phyloP scores from a whole-genome alignment of 2,329 filamentous ascomycete species.

The Neonectria magnoliae region DNA sequence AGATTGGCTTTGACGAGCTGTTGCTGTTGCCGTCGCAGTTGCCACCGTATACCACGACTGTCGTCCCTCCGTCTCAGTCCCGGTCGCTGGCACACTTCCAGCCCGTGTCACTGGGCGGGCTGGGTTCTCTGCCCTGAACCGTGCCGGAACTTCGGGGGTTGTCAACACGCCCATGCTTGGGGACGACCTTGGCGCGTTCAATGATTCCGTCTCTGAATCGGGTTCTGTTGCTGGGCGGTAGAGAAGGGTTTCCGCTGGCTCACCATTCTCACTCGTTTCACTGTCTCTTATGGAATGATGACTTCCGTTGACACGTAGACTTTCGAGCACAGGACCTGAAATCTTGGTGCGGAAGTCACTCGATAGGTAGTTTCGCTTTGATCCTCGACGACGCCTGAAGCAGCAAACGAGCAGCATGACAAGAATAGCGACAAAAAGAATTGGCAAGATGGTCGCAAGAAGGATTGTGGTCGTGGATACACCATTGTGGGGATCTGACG shows the following conservation, averaged over 20 bases:
- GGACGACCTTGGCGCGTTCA: conserved; percentile 38
- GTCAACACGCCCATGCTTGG: conserved; percentile 40
- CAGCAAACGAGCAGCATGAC: conserved; percentile 48
- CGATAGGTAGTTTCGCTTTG: conserved; percentile 42
- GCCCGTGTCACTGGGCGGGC: conserved; percentile 34
- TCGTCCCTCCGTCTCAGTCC: conserved; percentile 36
- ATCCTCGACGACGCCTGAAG: conserved; percentile 45
- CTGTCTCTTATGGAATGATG: conserved; percentile 36
- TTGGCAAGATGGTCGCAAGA: conserved; percentile 56
- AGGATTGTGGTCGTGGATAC: conserved; percentile 50
- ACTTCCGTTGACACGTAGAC: conserved; percentile 42
- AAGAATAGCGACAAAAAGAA: conserved; percentile 49
- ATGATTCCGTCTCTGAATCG: conserved; percentile 41
- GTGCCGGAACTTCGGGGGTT: conserved; percentile 38
- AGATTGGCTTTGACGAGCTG: conserved; percentile 38
- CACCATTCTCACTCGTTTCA: conserved; percentile 27
- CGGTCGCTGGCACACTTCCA: conserved; percentile 33
- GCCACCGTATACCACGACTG: conserved; percentile 51
- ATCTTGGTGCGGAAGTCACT: conserved; percentile 47
- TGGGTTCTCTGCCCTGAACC: conserved; percentile 39
- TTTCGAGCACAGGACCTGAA: conserved; percentile 45
- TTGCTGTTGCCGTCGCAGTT: conserved; percentile 33
- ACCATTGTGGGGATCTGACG: conserved; percentile 31
- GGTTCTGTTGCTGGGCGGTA: conserved; percentile 30
- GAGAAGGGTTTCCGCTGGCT: conserved; percentile 16